Conservation (phyloP, 352 stramenopile species). For the Phytophthora megakarya region DNA sequence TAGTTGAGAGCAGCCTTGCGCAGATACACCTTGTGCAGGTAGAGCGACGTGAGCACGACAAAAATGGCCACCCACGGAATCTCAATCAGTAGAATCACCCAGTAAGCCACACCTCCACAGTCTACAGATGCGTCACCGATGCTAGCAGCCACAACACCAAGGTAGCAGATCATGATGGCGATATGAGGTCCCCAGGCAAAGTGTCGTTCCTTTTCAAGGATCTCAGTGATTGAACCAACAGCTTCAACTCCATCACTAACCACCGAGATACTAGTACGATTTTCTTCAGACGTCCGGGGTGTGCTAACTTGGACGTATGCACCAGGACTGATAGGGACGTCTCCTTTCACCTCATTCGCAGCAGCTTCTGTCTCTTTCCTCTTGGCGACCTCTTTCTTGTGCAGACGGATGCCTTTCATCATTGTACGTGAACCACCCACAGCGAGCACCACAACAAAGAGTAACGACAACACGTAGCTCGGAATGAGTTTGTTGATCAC, state of each 20-base stretch:
- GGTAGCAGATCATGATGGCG: slow-evolving; percentile 48
- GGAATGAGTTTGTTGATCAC: slow-evolving; percentile 65
- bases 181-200: slow-evolving; percentile 48
- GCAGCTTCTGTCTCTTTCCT: slow-evolving; percentile 27
- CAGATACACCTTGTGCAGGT: slow-evolving; percentile 42
- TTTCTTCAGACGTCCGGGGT: slow-evolving; percentile 18
- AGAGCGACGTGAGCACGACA: slow-evolving; percentile 30
- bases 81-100: slow-evolving; percentile 54
- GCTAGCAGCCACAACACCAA: slow-evolving; percentile 40
- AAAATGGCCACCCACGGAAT: slow-evolving; percentile 64
- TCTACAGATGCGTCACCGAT: slow-evolving; percentile 34
- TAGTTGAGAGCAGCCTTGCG: slow-evolving; percentile 52
- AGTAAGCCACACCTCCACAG: slow-evolving; percentile 54
- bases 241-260: slow-evolving; percentile 3
- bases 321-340: slow-evolving; percentile 18
- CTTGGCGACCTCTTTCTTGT: slow-evolving; percentile 48
- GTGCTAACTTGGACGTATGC: slow-evolving; percentile 30
- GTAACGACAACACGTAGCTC: slow-evolving; percentile 60
- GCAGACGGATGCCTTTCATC: slow-evolving; percentile 33
- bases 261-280: slow-evolving; percentile 17
- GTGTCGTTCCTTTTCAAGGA: slow-evolving; percentile 41
- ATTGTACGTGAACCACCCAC: slow-evolving; percentile 37
- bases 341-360: background rate
- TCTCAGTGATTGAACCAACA: slow-evolving; percentile 15
- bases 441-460: slow-evolving; percentile 56